phyloP scores from a whole-genome alignment of 768 basidiomycete species.

The Boletus vinaceobasis region DNA sequence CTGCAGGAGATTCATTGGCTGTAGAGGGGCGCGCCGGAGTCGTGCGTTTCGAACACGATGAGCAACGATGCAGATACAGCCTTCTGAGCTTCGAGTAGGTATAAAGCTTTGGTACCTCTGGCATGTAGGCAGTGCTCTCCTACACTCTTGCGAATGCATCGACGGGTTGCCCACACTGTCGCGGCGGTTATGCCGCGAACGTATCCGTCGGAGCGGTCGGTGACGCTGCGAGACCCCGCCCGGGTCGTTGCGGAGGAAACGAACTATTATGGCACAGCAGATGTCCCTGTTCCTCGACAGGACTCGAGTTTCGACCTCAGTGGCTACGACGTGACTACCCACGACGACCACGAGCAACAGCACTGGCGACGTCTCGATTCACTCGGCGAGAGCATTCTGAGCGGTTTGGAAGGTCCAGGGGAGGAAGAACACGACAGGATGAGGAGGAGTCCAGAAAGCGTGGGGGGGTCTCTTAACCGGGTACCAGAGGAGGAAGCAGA shows the following conservation, averaged over 20 bases:
- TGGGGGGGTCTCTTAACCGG: slow-evolving; percentile 30
- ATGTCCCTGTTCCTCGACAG: slow-evolving; percentile 8
- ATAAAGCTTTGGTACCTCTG: slow-evolving; percentile 19
- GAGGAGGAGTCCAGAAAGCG: slow-evolving; percentile 35
- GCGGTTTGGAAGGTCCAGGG: slow-evolving; percentile 25
- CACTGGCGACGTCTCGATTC: slow-evolving; percentile 33
- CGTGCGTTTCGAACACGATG: slow-evolving; percentile 12
- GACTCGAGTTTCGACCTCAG: slow-evolving; percentile 12
- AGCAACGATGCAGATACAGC: slow-evolving; percentile 24
- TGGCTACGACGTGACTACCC: slow-evolving; percentile 22
- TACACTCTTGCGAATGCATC: slow-evolving; percentile 23
- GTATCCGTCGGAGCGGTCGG: slow-evolving; percentile 14
- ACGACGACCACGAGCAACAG: slow-evolving; percentile 22
- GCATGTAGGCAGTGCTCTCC: background rate
- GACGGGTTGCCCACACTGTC: slow-evolving; percentile 30
- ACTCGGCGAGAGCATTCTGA: slow-evolving; percentile 32
- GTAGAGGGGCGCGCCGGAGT: slow-evolving; percentile 11
- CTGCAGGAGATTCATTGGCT: slow-evolving; percentile 18
- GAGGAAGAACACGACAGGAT: slow-evolving; percentile 25
- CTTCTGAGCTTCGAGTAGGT: slow-evolving; percentile 13
- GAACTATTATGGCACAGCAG: slow-evolving; percentile 13
- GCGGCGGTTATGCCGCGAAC: slow-evolving; percentile 28
- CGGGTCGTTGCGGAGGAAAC: slow-evolving; percentile 12
- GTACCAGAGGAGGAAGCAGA: slow-evolving; percentile 38
- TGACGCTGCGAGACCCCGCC: slow-evolving; percentile 18